These are phyloP conservation scores for Staphylotrichum tortipilum DNA, from an alignment of 495 filamentous ascomycete species.

Conservation along the genomic window DNA sequence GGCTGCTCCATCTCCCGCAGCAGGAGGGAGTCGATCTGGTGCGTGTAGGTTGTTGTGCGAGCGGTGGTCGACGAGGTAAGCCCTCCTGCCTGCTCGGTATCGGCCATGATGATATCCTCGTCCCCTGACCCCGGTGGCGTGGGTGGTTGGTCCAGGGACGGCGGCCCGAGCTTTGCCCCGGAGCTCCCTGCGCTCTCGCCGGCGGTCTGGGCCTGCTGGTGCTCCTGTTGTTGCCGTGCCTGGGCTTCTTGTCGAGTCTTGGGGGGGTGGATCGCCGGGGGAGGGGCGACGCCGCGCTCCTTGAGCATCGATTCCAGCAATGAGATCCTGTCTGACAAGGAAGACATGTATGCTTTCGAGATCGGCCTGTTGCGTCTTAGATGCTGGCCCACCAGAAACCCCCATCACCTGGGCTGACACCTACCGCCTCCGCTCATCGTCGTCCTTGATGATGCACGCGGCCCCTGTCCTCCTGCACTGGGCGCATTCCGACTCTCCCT, in stretches of 20 bases:
- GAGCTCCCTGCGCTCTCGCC: constrained; percentile 6
- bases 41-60: constrained; percentile 2
- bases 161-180: not conserved
- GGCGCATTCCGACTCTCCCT: constrained; percentile 41
- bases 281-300: constrained; percentile 39
- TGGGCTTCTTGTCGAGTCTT: constrained; percentile 38
- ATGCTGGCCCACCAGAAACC: not conserved
- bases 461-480: constrained; percentile 44
- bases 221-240: constrained; percentile 7
- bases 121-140: constrained; percentile 24
- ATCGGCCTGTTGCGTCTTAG: constrained; percentile 35
- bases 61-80: not conserved
- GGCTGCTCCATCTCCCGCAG: constrained; percentile 19
- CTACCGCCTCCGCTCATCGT: constrained; percentile 45
- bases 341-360: constrained; percentile 49
- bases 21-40: constrained; percentile 28
- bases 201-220: not conserved
- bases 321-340: constrained; percentile 42
- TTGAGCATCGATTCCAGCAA: constrained; percentile 42
- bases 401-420: constrained; percentile 1
- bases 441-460: constrained; percentile 48
- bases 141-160: constrained; percentile 9
- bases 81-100: constrained; percentile 8
- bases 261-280: constrained; percentile 44
- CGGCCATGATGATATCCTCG: constrained; percentile 18